Conservation (phyloP, 805 yeast genomes). For the Ogataea zsoltii region DNA sequence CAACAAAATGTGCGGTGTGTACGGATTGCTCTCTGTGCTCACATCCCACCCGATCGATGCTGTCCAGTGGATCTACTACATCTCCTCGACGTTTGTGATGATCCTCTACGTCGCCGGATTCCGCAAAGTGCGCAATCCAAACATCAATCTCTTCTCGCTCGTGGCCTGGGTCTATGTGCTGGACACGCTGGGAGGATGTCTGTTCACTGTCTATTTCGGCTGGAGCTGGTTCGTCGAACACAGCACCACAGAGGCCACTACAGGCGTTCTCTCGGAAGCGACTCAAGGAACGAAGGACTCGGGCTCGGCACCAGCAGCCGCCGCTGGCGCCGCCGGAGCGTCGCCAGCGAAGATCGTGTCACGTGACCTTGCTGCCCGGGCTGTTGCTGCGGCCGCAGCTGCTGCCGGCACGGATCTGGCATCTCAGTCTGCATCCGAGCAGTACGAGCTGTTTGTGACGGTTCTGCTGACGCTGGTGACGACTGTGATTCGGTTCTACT, state of each 20-base stretch:
- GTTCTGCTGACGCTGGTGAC: slow-evolving; percentile 50
- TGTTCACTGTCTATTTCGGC: slow-evolving; percentile 74
- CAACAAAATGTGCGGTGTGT: slow-evolving; percentile 87
- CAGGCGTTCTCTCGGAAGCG: slow-evolving; percentile 31
- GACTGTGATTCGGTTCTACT: slow-evolving; percentile 54
- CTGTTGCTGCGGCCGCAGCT: slow-evolving; percentile 6
- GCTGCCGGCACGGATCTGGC: slow-evolving; percentile 27
- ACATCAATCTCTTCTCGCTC: slow-evolving; percentile 60
- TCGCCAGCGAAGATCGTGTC: slow-evolving; percentile 2
- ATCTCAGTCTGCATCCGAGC: slow-evolving; percentile 64
- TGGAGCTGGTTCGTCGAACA: slow-evolving; percentile 65
- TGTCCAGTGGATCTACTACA: slow-evolving; percentile 79
- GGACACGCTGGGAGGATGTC: slow-evolving; percentile 66
- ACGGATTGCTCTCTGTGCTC: slow-evolving; percentile 80
- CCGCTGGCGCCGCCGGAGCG: background rate
- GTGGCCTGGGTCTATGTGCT: slow-evolving; percentile 60
- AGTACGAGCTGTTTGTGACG: slow-evolving; percentile 59
- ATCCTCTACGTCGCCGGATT: slow-evolving; percentile 67
- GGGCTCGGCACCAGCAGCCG: background rate
- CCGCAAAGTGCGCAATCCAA: slow-evolving; percentile 50
- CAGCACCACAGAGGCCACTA: slow-evolving; percentile 20
- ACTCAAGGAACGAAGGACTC: slow-evolving; percentile 1
- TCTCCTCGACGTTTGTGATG: slow-evolving; percentile 60
- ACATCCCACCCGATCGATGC: slow-evolving; percentile 86
- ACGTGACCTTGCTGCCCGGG: slow-evolving; percentile 6